A percentile compares a stretch with the other conserved stretches of the same genome.
Conservation (phyloP, 352 stramenopile genomes). For the Aphanomyces invadans region DNA sequence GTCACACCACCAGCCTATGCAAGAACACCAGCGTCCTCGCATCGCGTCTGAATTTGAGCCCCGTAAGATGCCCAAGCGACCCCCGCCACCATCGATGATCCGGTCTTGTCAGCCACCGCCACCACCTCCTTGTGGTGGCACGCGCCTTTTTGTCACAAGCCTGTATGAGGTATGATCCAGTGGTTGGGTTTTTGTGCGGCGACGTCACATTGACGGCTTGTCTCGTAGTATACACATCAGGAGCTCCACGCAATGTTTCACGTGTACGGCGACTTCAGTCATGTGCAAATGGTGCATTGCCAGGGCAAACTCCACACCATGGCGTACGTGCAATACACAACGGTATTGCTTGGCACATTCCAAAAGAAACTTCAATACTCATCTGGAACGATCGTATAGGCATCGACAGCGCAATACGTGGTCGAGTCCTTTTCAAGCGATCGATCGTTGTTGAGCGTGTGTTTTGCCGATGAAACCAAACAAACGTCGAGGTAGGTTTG, state of each 20-base stretch:
- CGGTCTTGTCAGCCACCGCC: neutral
- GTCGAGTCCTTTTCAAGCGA: conserved; percentile 49
- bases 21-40: neutral
- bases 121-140: neutral
- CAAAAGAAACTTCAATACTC: no score
- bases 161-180: conserved; percentile 21
- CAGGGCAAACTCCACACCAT: conserved; percentile 81
- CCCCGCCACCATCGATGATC: neutral
- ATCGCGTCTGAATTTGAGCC: neutral
- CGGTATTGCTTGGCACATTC: conserved; percentile 34
- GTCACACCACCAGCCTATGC: neutral
- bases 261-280: conserved; percentile 69
- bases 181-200: no score
- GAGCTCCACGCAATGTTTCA: conserved; percentile 76
- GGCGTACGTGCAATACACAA: conserved; percentile 69
- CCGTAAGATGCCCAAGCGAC: conserved; percentile 4
- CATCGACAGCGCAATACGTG: conserved; percentile 43
- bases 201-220: no score
- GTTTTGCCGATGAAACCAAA: conserved; percentile 9
- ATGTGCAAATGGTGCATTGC: conserved; percentile 54
- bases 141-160: conserved; percentile 23
- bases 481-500: conserved; percentile 9
- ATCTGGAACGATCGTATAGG: neutral
- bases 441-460: conserved; percentile 48
- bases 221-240: conserved; percentile 58